Base-by-base conservation (phyloP, 495 filamentous ascomycete genomes). In the Lophiostoma macrostomum region DNA sequence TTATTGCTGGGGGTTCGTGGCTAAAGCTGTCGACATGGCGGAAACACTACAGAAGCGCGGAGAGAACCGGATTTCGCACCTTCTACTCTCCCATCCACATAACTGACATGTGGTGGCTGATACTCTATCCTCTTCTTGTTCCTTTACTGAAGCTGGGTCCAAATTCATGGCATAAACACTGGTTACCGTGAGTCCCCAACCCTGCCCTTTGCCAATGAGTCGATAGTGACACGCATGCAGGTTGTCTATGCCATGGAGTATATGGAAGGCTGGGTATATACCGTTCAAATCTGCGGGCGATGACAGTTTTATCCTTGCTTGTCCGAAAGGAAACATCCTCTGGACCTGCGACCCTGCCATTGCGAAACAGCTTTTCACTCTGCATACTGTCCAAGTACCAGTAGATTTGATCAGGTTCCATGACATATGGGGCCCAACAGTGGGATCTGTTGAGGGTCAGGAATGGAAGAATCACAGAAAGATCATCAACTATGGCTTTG, bases 381-480 rank as follows among this genome's bases (percentile, higher is more conserved):
- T 34, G 2, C 50, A 32, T 13, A 45, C 18, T 6, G 39, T 34
- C 5, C 27, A 24, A 12, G 42, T 46, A 16, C 51, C 51, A 16
- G 27, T 48, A 5, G 32, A 47, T 4, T 12, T 38, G 4, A 3
- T 55, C 4, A 38, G 23, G 8, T 39, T 55, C 31, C 40, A 18
- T 4, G 28, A 55, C 19, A 28, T 40, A 0, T 55, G 27, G 14
- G 51, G 42, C 11, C 40, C 51, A 2, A 55, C 29, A 4, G 23
- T 55, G 4, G 10, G 6, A 39, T 4, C 41, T 19, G 27, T 39
- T 3, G 41, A 47, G 3, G 51, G 51, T 12, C 41, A 55, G 12
- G 51, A 55, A 13, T 47, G 42, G 31, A 47, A 39, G 19, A 30
- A 18, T 18, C 30, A 55, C 29, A 29, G 51, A n/a, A 55, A 39